These are phyloP conservation scores for Neoconidiobolus thromboides DNA, from an alignment of 371 early-diverging fungal genomes.

Conservation along the genomic window DNA sequence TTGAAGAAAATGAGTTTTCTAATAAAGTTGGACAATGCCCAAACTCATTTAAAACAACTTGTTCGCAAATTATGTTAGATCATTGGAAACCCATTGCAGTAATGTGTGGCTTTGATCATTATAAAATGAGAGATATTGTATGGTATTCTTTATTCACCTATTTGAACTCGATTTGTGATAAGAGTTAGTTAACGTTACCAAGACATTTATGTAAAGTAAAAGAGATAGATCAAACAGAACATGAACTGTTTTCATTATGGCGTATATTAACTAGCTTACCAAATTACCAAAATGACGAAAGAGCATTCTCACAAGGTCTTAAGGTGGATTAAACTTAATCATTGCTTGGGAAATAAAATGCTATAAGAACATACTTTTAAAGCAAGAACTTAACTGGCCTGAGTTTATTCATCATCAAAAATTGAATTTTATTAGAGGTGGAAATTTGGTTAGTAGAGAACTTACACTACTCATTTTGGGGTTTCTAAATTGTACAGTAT, in stretches of 20 bases:
- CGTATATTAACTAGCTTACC: slow-evolving; percentile 1
- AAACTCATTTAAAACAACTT: too few species aligned
- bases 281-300: not conserved
- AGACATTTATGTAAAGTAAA: not conserved
- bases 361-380: not conserved
- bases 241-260: slow-evolving; percentile 1
- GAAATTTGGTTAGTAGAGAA: not conserved
- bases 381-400: slow-evolving; percentile 3
- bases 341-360: not conserved
- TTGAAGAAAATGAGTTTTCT: too few species aligned
- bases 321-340: not conserved
- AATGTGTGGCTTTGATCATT: not conserved
- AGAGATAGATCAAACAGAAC: not conserved
- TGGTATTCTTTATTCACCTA: slow-evolving; percentile 2
- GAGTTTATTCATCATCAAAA: not conserved
- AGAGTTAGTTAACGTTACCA: not conserved
- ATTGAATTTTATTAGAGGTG: not conserved
- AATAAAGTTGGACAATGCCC: too few species aligned
- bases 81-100: slow-evolving; percentile 6
- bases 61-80: not conserved
- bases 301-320: not conserved
- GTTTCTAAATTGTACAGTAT: too few species aligned
- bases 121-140: slow-evolving; percentile 4
- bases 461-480: too few species aligned
- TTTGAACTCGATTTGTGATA: not conserved